Conservation (phyloP, 495 filamentous ascomycete genomes). For the Durotheca rogersii region DNA sequence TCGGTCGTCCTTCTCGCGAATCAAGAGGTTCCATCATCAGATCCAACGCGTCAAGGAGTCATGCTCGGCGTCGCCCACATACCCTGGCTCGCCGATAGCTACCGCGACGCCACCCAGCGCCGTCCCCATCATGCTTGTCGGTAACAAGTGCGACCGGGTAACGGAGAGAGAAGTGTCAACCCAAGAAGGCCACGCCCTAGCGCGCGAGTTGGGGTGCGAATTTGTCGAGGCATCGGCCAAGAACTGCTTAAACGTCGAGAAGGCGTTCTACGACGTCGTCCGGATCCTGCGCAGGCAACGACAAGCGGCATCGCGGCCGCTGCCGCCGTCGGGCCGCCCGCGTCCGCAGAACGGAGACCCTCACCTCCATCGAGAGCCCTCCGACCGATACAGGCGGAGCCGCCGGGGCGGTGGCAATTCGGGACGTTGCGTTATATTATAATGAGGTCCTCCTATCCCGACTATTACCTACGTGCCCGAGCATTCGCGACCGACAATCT, state of each 20-base stretch:
- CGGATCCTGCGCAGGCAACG: slow-evolving; percentile 82
- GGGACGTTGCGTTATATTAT: slow-evolving; percentile 29
- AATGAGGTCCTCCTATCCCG: slow-evolving; percentile 9
- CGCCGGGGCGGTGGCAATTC: slow-evolving; percentile 16
- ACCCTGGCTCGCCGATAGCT: slow-evolving; percentile 59
- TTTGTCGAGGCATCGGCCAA: slow-evolving; percentile 99
- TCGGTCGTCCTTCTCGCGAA: slow-evolving; percentile 88
- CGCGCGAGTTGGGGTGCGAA: slow-evolving; percentile 90
- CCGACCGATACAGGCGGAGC: slow-evolving; percentile 21
- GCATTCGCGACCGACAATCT: slow-evolving; percentile 11
- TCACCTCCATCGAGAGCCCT: slow-evolving; percentile 15
- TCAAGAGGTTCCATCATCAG: slow-evolving; percentile 92
- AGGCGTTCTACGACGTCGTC: slow-evolving; percentile 98
- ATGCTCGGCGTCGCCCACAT: slow-evolving; percentile 74
- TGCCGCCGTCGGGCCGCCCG: slow-evolving; percentile 33
- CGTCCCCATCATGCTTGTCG: slow-evolving; percentile 95
- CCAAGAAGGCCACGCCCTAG: slow-evolving; percentile 90
- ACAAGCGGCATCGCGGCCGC: slow-evolving; percentile 51
- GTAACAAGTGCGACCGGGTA: slow-evolving; percentile 95
- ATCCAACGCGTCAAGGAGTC: slow-evolving; percentile 98
- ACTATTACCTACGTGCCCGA: slow-evolving; percentile 12
- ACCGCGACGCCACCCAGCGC: slow-evolving; percentile 57
- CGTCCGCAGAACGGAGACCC: slow-evolving; percentile 28
- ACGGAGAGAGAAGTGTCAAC: slow-evolving; percentile 95
- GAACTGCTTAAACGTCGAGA: slow-evolving; percentile 98